phyloP scores from a whole-genome alignment of 2,329 filamentous ascomycete species.

The Fusarium heterosporum region DNA sequence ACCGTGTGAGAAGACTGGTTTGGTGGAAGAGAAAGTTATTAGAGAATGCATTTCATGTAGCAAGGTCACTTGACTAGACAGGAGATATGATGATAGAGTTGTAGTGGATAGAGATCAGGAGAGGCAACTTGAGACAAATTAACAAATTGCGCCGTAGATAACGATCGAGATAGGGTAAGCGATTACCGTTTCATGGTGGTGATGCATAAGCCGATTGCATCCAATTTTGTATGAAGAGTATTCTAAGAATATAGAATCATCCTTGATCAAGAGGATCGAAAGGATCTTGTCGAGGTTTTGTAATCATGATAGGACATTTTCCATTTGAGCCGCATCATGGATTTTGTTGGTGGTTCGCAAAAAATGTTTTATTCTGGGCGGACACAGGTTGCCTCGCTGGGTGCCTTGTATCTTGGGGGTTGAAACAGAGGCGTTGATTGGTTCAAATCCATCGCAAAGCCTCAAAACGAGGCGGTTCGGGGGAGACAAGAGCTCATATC shows the following conservation, averaged over 20 bases:
- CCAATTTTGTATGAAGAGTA: too few species aligned
- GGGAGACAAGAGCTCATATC: slow-evolving; percentile 18
- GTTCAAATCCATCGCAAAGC: slow-evolving; percentile 16
- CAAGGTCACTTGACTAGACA: not conserved
- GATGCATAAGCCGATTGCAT: too few species aligned
- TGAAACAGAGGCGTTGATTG: slow-evolving; percentile 33
- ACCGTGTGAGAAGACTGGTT: not conserved
- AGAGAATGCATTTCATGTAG: not conserved
- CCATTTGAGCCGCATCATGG: slow-evolving; percentile 31
- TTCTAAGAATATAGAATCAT: too few species aligned
- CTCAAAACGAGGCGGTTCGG: slow-evolving; percentile 37
- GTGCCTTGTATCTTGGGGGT: slow-evolving; percentile 34
- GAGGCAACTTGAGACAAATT: too few species aligned
- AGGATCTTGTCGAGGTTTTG: not conserved
- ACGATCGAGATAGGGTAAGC: too few species aligned
- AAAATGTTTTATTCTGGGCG: slow-evolving; percentile 14
- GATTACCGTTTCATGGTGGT: too few species aligned
- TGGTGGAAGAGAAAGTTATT: not conserved
- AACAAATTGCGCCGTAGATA: too few species aligned
- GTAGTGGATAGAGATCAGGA: too few species aligned
- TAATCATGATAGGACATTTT: not conserved
- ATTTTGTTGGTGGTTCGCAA: slow-evolving; percentile 31
- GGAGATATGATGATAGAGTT: too few species aligned
- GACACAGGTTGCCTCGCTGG: slow-evolving; percentile 34
- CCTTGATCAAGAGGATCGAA: too few species aligned